phyloP scores from a whole-genome alignment of 768 basidiomycete genomes.

The Fistulinella prunicolor region DNA sequence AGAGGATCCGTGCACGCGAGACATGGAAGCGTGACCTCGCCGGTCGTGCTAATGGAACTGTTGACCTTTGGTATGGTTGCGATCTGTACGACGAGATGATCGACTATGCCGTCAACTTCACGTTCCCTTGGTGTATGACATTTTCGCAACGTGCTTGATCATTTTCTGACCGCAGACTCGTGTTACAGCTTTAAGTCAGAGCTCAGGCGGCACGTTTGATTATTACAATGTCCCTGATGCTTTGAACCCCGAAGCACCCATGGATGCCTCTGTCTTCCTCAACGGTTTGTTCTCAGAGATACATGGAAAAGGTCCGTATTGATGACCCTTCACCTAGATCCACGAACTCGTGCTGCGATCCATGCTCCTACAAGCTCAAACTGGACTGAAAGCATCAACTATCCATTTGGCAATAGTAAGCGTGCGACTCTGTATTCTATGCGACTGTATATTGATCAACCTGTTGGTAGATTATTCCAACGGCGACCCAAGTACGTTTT shows the following conservation, averaged over 20 bases:
- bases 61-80: slow-evolving; percentile 67
- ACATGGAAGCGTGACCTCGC: slow-evolving; percentile 47
- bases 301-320: background rate
- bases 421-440: background rate
- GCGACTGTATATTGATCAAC: background rate
- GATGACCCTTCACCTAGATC: slow-evolving; percentile 37
- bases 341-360: slow-evolving; percentile 53
- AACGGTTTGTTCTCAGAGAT: slow-evolving; percentile 45
- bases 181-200: slow-evolving; percentile 17
- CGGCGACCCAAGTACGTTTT: slow-evolving; percentile 34
- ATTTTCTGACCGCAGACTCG: slow-evolving; percentile 1
- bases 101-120: slow-evolving; percentile 72
- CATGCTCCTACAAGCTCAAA: slow-evolving; percentile 65
- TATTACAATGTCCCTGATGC: slow-evolving; percentile 57
- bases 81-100: slow-evolving; percentile 60
- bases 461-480: slow-evolving; percentile 16
- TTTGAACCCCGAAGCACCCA: slow-evolving; percentile 46
- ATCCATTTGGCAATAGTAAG: slow-evolving; percentile 36
- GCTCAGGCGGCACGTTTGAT: slow-evolving; percentile 38
- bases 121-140: slow-evolving; percentile 55
- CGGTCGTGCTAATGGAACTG: slow-evolving; percentile 49
- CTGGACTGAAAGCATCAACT: slow-evolving; percentile 36
- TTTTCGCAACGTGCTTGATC: background rate
- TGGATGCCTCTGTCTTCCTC: slow-evolving; percentile 55
- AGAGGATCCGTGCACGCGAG: slow-evolving; percentile 23